Evolutionary conservation across 495 filamentous ascomycete genomes (phyloP), one percentile per base, ranked within the genome.

Genomic region (Penicillium paradoxum): DNA sequence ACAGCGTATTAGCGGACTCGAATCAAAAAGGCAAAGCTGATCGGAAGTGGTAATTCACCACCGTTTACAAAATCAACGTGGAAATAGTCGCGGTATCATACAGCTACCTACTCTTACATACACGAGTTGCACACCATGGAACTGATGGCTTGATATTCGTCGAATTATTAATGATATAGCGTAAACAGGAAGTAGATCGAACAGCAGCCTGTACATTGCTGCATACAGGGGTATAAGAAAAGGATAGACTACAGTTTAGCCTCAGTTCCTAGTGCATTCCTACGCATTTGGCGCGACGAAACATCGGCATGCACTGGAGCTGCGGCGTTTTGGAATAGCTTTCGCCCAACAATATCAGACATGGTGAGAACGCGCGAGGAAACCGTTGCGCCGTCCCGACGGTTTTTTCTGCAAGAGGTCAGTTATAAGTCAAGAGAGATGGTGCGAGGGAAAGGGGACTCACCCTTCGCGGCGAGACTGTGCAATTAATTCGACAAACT

Each of bases 381-480:
- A 17, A 98, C 91, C 1, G 91, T 96, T 1, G 87, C 87, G 13
- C 91, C 91, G 67, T 98, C 93, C 22, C 93, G 79, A 13, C 93
- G 71, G 69, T 97, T 96, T 81, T 97, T 97, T 6, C 74, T 78
- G 42, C 10, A 11, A 13, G 14, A 11, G 9, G 34, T 52, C 45
- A 53, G 57, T 53, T 54, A 45, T 25, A 29, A 19, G 11, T 33
- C 5, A 2, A 3, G 19, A 40, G 22, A 11, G 1, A 32, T 14
- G 17, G 2, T 25, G 1, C 9, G 8, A n/a, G 9, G 7, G 13
- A 2, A 15, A 45, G 22, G 8, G 4, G 2, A 72, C 73, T 58
- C n/a, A 79, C 77, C 93, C 93, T 73, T 97, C 93, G 32, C 91
- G 77, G 53, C 93, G 70, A 33, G 82, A 87, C 43, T 83, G 78